Evolutionary conservation across 2,329 filamentous ascomycete genomes (phyloP).

Genomic region (Calonectria pseudoturangicola): DNA sequence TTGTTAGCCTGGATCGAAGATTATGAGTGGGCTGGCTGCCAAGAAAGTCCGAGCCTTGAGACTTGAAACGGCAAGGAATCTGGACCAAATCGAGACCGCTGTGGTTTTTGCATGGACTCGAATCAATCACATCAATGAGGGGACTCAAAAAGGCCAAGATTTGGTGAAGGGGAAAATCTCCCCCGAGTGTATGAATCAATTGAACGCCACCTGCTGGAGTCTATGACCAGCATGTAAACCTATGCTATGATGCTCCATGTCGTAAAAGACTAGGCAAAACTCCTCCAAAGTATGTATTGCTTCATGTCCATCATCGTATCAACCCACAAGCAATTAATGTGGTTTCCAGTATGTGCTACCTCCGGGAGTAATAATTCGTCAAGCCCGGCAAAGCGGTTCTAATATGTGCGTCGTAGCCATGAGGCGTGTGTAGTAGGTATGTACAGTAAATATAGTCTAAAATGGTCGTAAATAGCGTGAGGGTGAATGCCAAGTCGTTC

Average conservation of each 20-base stretch:
- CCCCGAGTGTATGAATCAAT: conserved; percentile 28
- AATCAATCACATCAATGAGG: conserved; percentile 10
- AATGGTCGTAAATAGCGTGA: conserved; percentile 18
- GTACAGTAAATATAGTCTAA: conserved; percentile 38
- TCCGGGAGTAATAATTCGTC: conserved; percentile 15
- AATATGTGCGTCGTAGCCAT: conserved; percentile 47
- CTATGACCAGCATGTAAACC: conserved; percentile 35
- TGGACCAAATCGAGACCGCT: conserved; percentile 2
- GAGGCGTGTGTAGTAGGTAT: conserved; percentile 23
- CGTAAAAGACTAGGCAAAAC: conserved; percentile 23
- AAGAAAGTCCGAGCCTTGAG: background rate
- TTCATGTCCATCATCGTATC: conserved; percentile 33
- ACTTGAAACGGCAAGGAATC: background rate
- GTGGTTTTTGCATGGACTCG: background rate
- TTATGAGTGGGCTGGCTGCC: background rate
- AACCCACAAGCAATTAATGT: conserved; percentile 25
- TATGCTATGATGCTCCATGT: conserved; percentile 29
- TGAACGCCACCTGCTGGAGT: conserved; percentile 36
- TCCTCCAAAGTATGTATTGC: conserved; percentile 23
- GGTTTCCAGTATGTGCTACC: conserved; percentile 4
- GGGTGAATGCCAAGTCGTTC: conserved; percentile 11
- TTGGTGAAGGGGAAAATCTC: background rate
- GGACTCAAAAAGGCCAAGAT: background rate
- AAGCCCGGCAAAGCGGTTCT: conserved; percentile 43
- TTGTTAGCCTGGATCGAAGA: background rate